phyloP scores from a whole-genome alignment of 306 rosid species.

The Casuarina equisetifolia region DNA sequence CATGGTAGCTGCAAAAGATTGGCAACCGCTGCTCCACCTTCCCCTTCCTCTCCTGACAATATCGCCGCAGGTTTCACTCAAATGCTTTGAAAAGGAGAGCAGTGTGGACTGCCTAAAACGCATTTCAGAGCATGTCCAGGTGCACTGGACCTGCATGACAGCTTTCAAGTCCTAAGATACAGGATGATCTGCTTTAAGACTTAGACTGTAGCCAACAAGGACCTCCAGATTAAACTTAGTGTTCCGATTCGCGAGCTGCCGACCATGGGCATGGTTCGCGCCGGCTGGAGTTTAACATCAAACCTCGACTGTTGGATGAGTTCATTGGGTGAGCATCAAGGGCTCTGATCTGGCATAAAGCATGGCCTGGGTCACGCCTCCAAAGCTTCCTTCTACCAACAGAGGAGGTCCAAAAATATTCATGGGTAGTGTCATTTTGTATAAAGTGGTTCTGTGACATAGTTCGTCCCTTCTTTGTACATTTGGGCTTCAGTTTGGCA shows the following conservation, averaged over 20 bases:
- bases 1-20: conserved; percentile 57
- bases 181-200: not conserved
- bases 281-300: not conserved
- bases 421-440: too few relatives aligned
- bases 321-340: not conserved
- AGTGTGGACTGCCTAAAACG: conserved; percentile 31
- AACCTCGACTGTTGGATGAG: not conserved
- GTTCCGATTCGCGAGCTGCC: too few relatives aligned
- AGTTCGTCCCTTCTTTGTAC: too few relatives aligned
- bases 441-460: too few relatives aligned
- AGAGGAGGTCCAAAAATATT: too few relatives aligned
- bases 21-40: conserved; percentile 19
- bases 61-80: not conserved
- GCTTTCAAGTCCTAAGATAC: not conserved
- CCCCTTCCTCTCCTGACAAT: not conserved
- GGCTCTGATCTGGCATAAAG: not conserved
- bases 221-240: too few relatives aligned
- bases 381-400: too few relatives aligned
- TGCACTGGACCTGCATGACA: conserved; percentile 42
- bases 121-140: conserved; percentile 37
- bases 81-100: conserved; percentile 29
- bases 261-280: not conserved
- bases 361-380: not conserved
- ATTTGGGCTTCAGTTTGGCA: too few relatives aligned
- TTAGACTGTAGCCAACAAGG: not conserved